These are phyloP conservation scores for Coprinellus micaceus DNA, from an alignment of 768 basidiomycete genomes.

Conservation along the genomic window DNA sequence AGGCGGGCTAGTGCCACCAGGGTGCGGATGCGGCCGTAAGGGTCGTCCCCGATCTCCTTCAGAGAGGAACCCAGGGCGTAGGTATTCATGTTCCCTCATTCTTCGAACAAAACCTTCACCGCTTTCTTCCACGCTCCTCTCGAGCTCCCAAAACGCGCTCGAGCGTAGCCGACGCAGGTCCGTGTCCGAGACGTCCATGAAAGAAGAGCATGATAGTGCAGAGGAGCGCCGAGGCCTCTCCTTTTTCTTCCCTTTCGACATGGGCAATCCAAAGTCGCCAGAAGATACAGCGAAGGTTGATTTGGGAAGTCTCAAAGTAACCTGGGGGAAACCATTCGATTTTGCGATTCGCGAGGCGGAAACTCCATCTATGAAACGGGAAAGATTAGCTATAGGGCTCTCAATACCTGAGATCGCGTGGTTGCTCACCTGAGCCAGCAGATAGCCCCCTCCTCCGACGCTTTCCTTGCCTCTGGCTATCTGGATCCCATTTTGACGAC, in stretches of 20 bases:
- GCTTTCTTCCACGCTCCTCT: conserved; percentile 55
- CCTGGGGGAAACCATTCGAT: conserved; percentile 1
- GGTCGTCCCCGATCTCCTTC: conserved; percentile 31
- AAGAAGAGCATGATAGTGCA: neutral
- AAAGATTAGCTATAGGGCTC: too few species aligned
- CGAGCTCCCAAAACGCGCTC: conserved; percentile 63
- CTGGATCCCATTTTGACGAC: conserved; percentile 45
- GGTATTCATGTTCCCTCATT: conserved; percentile 70
- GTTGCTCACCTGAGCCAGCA: conserved; percentile 24
- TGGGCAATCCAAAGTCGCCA: conserved; percentile 38
- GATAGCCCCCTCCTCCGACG: conserved; percentile 45
- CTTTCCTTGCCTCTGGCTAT: conserved; percentile 53
- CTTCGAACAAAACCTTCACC: conserved; percentile 66
- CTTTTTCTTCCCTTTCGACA: neutral
- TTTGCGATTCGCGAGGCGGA: neutral
- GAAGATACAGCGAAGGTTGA: conserved; percentile 45
- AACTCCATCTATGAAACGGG: neutral
- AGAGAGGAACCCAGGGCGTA: conserved; percentile 39
- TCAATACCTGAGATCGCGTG: too few species aligned
- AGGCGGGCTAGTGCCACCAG: conserved; percentile 8
- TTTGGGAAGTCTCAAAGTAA: conserved; percentile 11
- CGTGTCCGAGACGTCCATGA: conserved; percentile 9
- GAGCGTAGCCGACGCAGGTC: conserved; percentile 43
- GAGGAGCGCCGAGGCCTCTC: neutral
- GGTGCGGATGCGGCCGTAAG: neutral